Conservation (phyloP, 2,329 filamentous ascomycete species). For the Pseudogymnoascus pannorum region DNA sequence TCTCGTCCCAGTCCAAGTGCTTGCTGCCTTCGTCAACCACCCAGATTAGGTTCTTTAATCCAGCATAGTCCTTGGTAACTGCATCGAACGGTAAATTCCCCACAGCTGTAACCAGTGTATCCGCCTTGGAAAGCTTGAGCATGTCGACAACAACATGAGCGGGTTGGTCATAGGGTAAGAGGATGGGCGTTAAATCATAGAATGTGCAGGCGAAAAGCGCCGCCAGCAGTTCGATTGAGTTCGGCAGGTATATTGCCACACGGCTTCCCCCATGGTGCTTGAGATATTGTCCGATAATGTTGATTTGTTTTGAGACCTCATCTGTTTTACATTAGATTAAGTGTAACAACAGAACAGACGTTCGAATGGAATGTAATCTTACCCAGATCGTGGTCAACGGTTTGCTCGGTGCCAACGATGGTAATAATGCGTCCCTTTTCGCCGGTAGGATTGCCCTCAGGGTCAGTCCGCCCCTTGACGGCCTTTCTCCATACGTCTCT, state of each 20-base stretch:
- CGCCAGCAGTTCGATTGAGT: conserved; percentile 81
- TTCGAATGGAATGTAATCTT: conserved; percentile 20
- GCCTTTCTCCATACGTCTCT: conserved; percentile 83
- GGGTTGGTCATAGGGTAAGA: conserved; percentile 75
- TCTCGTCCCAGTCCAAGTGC: conserved; percentile 93
- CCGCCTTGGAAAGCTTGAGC: conserved; percentile 65
- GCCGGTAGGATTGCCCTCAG: conserved; percentile 52
- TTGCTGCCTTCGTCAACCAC: conserved; percentile 84
- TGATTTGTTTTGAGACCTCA: conserved; percentile 77
- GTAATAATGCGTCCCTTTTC: conserved; percentile 68
- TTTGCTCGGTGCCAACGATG: conserved; percentile 66
- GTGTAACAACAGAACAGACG: neutral
- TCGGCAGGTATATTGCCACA: conserved; percentile 85
- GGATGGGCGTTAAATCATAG: conserved; percentile 68
- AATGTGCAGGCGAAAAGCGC: conserved; percentile 84
- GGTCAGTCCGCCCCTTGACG: conserved; percentile 54
- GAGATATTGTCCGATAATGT: conserved; percentile 72
- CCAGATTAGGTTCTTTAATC: conserved; percentile 76
- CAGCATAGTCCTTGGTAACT: conserved; percentile 60
- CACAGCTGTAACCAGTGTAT: conserved; percentile 76
- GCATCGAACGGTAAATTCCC: conserved; percentile 77
- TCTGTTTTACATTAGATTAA: conserved; percentile 35
- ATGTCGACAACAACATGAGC: conserved; percentile 63
- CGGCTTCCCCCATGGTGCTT: conserved; percentile 64
- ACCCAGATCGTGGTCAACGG: conserved; percentile 65